Base-by-base conservation (phyloP, 2,329 filamentous ascomycete species). In the Pestalotiopsis sp. region DNA sequence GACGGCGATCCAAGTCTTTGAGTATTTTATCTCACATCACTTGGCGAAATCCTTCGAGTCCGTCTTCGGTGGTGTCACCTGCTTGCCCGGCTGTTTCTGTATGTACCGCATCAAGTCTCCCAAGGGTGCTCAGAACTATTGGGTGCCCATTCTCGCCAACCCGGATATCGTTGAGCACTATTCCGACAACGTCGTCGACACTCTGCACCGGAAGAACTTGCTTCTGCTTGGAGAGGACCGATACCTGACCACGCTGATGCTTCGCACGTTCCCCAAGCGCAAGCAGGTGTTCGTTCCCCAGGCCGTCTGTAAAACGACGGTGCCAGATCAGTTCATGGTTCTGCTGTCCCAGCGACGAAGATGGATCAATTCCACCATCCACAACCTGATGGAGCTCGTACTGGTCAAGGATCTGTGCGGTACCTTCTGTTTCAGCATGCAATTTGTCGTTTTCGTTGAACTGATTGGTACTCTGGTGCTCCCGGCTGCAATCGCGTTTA, bases 31-130 rank as follows among this genome's bases (percentile, higher is more conserved):
- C 82, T 98, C 96, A 2, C 96, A 99, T 81, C 97, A 99, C 80
- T 88, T 97, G 76, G 90, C 95, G 77, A 99, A 99, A 83, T 94
- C 95, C 3, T 99, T 99, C 82, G 96, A 99, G 81, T 98, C 95
- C 1, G 93, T 98, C 73, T 99, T 99, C 81, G 96, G 96, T 82
- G 96, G 96, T 92, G 96, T 99, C 70, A 99, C 96, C 72, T 99
- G 96, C 87, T 86, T 99, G 74, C 96, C 96, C 17, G 96, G 96
- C 72, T 99, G 96, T 86, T 99, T 99, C 90, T 98, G 94, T 87
- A 99, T 99, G 97, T 99, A 99, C 85, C 93, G 96, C 77, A 98
- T 99, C 88, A 99, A 99, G 83, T 93, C 96, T 38, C 97, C 96
- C 70, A 99, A 99, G 84, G 96, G 96, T 73, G 95, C 93, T 31